These are phyloP conservation scores for Clarireedia monteithiana DNA, from an alignment of 2,329 filamentous ascomycete genomes.

Conservation along the genomic window DNA sequence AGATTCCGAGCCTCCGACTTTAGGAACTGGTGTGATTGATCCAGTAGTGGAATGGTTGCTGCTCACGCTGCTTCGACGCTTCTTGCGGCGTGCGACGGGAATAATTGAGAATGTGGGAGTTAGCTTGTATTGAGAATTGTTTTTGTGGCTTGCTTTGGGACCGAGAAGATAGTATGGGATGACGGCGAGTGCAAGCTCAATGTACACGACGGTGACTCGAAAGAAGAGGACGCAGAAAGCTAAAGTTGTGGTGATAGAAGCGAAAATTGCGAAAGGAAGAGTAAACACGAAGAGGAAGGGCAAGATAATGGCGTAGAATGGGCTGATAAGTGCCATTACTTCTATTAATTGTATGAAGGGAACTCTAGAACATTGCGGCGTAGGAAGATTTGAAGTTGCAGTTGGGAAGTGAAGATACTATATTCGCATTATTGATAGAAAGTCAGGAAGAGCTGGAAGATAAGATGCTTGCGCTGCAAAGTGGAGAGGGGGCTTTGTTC, in stretches of 20 bases:
- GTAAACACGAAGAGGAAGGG: constrained; percentile 57
- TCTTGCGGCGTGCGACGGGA: constrained; percentile 8
- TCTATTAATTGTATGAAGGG: background rate
- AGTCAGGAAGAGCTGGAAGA: background rate
- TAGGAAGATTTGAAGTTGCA: background rate
- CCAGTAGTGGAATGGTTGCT: constrained; percentile 28
- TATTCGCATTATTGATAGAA: background rate
- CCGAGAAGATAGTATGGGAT: constrained; percentile 45
- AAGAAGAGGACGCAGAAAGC: constrained; percentile 54
- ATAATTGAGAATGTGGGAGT: constrained; percentile 1
- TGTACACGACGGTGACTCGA: constrained; percentile 53
- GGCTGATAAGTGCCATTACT: constrained; percentile 46
- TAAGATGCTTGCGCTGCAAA: background rate
- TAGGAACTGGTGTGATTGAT: constrained; percentile 21
- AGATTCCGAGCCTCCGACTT: constrained; percentile 9
- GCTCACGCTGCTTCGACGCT: constrained; percentile 25
- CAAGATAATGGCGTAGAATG: constrained; percentile 48
- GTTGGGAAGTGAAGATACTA: background rate
- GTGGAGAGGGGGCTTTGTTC: too few relatives aligned
- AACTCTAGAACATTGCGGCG: background rate
- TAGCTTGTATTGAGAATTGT: background rate
- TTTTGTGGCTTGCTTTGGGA: background rate
- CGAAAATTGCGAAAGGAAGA: constrained; percentile 54
- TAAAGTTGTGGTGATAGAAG: constrained; percentile 53
- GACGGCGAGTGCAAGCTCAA: constrained; percentile 52